Evolutionary conservation across 2,329 filamentous ascomycete genomes (phyloP).

Genomic region (Camptophora hylomeconis): DNA sequence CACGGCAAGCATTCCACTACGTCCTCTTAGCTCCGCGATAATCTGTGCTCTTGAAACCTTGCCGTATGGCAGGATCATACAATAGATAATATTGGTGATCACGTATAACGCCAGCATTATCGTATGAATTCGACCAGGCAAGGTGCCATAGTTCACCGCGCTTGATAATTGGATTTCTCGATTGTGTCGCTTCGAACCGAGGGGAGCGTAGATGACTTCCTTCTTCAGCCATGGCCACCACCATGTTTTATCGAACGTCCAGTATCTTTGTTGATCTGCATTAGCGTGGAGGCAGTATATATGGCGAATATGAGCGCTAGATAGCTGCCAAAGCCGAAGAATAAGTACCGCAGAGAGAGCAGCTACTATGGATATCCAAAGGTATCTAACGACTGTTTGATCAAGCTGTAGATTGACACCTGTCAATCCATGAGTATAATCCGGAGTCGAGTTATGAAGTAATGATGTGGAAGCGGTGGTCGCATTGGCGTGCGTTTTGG

Average conservation of each 20-base stretch:
- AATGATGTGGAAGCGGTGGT: background rate
- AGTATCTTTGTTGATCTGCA: conserved; percentile 30
- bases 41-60: conserved; percentile 39
- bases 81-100: conserved; percentile 65
- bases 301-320: conserved; percentile 31
- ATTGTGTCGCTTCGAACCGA: conserved; percentile 66
- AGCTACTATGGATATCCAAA: conserved; percentile 24
- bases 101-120: conserved; percentile 55
- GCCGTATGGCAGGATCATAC: conserved; percentile 33
- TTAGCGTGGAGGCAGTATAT: conserved; percentile 27
- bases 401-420: conserved; percentile 18
- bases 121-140: conserved; percentile 68
- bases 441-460: conserved; percentile 1
- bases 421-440: conserved; percentile 13
- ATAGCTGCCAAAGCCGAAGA: conserved; percentile 29
- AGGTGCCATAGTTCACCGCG: conserved; percentile 59
- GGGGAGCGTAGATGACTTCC: conserved; percentile 45
- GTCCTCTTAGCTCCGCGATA: conserved; percentile 70
- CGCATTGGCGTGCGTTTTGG: background rate
- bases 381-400: conserved; percentile 12
- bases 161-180: conserved; percentile 55
- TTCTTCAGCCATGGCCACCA: conserved; percentile 34
- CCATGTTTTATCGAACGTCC: conserved; percentile 28
- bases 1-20: conserved; percentile 69
- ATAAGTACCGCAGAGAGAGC: conserved; percentile 24